phyloP scores from a whole-genome alignment of 495 filamentous ascomycete genomes.

The Daldinia caldariorum region DNA sequence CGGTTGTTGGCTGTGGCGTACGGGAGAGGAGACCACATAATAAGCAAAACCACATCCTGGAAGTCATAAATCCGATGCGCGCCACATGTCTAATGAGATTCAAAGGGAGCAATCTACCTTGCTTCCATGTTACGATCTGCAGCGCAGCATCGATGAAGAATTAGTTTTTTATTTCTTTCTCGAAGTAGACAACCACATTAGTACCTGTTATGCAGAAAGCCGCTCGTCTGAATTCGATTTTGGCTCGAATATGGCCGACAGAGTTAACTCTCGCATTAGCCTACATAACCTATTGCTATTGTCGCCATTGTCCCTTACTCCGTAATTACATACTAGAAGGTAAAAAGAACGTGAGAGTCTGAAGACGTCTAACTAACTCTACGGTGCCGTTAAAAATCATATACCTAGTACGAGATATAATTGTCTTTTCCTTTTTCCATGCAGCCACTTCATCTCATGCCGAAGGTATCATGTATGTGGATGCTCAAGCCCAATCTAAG shows the following conservation, averaged over 20 bases:
- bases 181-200: constrained; percentile 17
- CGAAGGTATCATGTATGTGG: background rate
- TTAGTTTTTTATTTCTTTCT: background rate
- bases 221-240: constrained; percentile 12
- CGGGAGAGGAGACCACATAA: constrained; percentile 1
- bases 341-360: constrained; percentile 13
- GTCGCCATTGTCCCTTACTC: background rate
- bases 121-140: constrained; percentile 8
- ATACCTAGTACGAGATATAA: background rate
- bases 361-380: constrained; percentile 29
- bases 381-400: background rate
- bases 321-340: background rate
- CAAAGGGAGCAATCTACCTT: constrained; percentile 5
- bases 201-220: constrained; percentile 23
- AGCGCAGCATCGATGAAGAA: constrained; percentile 11
- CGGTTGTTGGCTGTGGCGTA: constrained; percentile 14
- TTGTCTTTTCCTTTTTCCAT: constrained; percentile 26
- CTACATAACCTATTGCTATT: constrained; percentile 5
- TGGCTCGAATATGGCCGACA: constrained; percentile 8
- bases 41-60: constrained; percentile 6
- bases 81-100: constrained; percentile 4
- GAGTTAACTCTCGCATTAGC: constrained; percentile 18
- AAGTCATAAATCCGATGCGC: constrained; percentile 13
- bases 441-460: constrained; percentile 19
- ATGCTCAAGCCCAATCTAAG: background rate